Percentiles rank a stretch among this genome's conserved stretches.
phyloP scores from a whole-genome alignment of 169 alveolate genomes.

The Eimeria brunetti region DNA sequence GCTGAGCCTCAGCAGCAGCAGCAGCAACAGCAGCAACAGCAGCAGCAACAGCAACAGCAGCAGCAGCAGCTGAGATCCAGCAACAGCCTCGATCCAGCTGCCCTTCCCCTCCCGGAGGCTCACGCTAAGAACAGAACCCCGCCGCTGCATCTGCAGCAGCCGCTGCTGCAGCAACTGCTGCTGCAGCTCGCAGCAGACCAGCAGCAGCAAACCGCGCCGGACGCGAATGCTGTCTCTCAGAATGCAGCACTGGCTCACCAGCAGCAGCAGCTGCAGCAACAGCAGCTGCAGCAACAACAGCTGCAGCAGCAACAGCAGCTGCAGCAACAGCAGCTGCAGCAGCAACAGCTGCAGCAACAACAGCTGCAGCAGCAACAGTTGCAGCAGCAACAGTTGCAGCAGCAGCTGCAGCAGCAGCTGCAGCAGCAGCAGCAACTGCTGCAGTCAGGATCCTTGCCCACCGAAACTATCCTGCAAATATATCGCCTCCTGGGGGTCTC shows the following conservation, averaged over 20 bases:
- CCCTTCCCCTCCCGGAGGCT: constrained; percentile 1
- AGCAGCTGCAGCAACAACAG: constrained; percentile 33
- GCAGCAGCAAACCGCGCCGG: constrained; percentile 4
- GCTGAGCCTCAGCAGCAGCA: constrained; percentile 69
- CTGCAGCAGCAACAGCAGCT: constrained; percentile 22
- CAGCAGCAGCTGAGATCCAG: constrained; percentile 48
- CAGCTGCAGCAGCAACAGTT: background rate
- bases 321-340: constrained; percentile 27
- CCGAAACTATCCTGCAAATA: constrained; percentile 18
- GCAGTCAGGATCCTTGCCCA: background rate
- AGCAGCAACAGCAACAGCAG: constrained; percentile 50
- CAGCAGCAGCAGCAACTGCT: constrained; percentile 50
- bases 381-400: background rate
- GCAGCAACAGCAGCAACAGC: constrained; percentile 47
- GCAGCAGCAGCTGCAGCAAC: constrained; percentile 32
- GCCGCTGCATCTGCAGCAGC: constrained; percentile 67
- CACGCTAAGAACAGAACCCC: constrained; percentile 1
- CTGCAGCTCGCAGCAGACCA: constrained; percentile 43
- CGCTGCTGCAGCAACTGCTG: constrained; percentile 58
- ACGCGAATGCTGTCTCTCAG: background rate
- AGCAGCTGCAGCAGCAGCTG: constrained; percentile 25
- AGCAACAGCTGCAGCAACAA: constrained; percentile 18
- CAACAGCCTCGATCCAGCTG: background rate
- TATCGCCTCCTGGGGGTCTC: constrained; percentile 48
- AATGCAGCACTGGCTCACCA: constrained; percentile 44